Base-by-base conservation (phyloP, 805 yeast genomes). In the Saturnispora serradocipensis region DNA sequence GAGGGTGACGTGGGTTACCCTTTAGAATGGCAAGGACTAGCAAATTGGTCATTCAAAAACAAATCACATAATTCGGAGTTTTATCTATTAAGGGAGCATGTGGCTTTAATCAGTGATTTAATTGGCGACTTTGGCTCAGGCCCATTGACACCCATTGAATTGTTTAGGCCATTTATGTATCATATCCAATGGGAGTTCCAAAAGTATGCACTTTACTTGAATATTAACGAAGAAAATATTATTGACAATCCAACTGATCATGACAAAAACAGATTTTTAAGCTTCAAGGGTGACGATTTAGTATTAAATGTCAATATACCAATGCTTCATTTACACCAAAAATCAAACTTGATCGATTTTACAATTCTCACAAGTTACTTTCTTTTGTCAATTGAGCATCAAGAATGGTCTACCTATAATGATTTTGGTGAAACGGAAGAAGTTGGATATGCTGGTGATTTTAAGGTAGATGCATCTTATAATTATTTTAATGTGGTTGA, bases 361-460 rank as follows among this genome's bases (percentile, higher is more conserved):
- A 65, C 67, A 1, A 56, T 84, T 2, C 56, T 56, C 3, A 83
- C 96, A 0, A 80, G 86, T 0, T 68, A 67, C 46, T 78, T 88
- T 57, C 76, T 82, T 46, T 60, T 93, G 45, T 69, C 77, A 0
- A 64, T 90, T 2, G 84, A 82, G 52, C 80, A 93, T 0, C 98
- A 99, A 0, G 84, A 91, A 1, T 93, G 98, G 96, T 95, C 88
- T 61, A 90, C 98, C 0, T 70, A 81, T 25, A 78, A 81, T 50
- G 82, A 84, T 46, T 91, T 91, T 57, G 64, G 86, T 69, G 74
- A 75, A 45, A 67, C 76, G 11, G 78, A 75, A 18, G 76, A 77
- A 15, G 74, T 88, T 55, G 98, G 96, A 0, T 70, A 81, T 54
- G 80, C 89, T 0, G 70, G 75, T 27, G 75, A 82, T 50, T 84